Evolutionary conservation across 78 protist species (phyloP).

Genomic region (slime mould (Dictyostelium discoideum)): dicty_2.7 NC_007089.4:3726001-3726500

Average conservation of each 20-base stretch:
- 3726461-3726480: neutral
- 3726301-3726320: neutral
- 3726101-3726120: constrained; percentile 26
- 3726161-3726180: neutral
- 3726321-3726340: neutral
- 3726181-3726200: neutral
- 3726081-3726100: constrained; percentile 5
- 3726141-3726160: neutral
- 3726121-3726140: constrained; percentile 14
- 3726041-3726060: constrained; percentile 46
- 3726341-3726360: neutral
- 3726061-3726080: constrained; percentile 44
- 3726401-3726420: constrained; percentile 70
- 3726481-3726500: constrained; percentile 19
- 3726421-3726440: constrained; percentile 59
- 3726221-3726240: neutral
- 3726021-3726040: neutral
- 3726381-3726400: constrained; percentile 39
- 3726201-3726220: neutral
- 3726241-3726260: neutral
- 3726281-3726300: neutral
- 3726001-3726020: neutral
- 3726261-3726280: neutral
- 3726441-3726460: constrained; percentile 10
- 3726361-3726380: constrained; percentile 25